Conservation (phyloP, 116 monocot species). For the Thalassia testudinum region DNA sequence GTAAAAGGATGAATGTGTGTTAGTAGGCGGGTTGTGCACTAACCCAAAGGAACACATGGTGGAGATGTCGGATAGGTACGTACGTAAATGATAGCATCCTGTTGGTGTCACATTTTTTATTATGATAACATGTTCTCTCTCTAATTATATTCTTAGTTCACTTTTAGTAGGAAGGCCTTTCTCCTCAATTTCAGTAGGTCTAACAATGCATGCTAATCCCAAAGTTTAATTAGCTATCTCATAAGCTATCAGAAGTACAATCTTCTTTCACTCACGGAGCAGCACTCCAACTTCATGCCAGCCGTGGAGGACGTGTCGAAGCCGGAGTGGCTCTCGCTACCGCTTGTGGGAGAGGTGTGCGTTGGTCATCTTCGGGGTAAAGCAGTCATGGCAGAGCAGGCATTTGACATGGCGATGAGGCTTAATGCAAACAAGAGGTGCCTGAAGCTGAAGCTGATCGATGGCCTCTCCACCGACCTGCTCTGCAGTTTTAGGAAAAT, state of each 20-base stretch:
- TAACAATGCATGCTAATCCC: too few relatives aligned
- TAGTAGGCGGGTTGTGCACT: too few relatives aligned
- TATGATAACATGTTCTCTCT: background rate
- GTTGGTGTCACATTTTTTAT: background rate
- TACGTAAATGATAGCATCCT: background rate
- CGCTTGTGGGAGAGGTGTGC: constrained; percentile 14
- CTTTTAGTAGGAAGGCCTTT: background rate
- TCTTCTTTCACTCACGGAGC: constrained; percentile 11
- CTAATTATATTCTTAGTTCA: background rate
- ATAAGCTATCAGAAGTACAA: too few relatives aligned
- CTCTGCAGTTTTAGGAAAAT: constrained; percentile 16
- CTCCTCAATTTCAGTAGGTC: too few relatives aligned
- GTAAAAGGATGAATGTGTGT: too few relatives aligned
- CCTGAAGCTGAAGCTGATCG: constrained; percentile 29
- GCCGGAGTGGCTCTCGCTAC: background rate
- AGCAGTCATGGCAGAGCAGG: constrained; percentile 11
- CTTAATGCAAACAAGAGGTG: constrained; percentile 33
- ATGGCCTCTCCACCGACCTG: constrained; percentile 22
- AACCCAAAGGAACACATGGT: constrained; percentile 8
- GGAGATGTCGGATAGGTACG: constrained; percentile 1
- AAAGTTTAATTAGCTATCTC: too few relatives aligned
- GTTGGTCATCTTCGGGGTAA: constrained; percentile 15
- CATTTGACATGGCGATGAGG: constrained; percentile 49
- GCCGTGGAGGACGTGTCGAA: constrained; percentile 3
- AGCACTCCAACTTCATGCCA: constrained; percentile 5